Evolutionary conservation across 2,329 filamentous ascomycete genomes (phyloP), one percentile per base, ranked within the genome.

Genomic region (Periconia sp.): DNA sequence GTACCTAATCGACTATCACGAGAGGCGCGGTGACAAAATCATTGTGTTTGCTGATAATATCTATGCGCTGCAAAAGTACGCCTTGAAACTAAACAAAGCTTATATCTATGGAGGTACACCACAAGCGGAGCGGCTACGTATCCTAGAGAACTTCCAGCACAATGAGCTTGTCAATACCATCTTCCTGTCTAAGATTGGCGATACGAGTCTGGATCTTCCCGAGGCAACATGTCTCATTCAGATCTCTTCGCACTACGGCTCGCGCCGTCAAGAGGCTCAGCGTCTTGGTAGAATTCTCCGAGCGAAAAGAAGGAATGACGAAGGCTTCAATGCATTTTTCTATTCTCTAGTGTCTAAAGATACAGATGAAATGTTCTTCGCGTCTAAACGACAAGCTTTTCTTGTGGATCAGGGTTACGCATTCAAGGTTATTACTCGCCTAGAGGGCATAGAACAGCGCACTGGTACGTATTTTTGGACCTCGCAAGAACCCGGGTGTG

Each of bases 11-110:
- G 89, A 97, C 68, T 97, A 95, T 65, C 94, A 99, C 70, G 92
- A 97, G 71, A 86, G 85, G 41, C 83, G 94, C 48, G 92, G 94
- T 22, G 94, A 97, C 75, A 97, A 97, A 72, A 91, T 97, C 57
- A 97, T 97, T 52, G 92, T 99, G 30, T 97, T 97, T 69, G 96
- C 91, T 0, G 94, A 99, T 69, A 96, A 97, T 56, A 90, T 99
- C 28, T 97, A 94, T 63, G 92, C 94, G 0, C 77, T 99, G 21
- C 83, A 92, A 56, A 82, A 85, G 28, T 96, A 97, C 63, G 92
- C 94, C 3, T 77, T 84, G 18, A 92, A 91, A 56, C 77, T 97
- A 25, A 82, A 82, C 34, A 96, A 96, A 67, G 87, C 89, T 0
- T 96, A 86, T 68, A 96, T 99, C 56, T 96, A 89, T 60, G 94